Evolutionary conservation across 2,329 filamentous ascomycete genomes (phyloP).

Genomic region (Aureobasidium subglaciale): DNA sequence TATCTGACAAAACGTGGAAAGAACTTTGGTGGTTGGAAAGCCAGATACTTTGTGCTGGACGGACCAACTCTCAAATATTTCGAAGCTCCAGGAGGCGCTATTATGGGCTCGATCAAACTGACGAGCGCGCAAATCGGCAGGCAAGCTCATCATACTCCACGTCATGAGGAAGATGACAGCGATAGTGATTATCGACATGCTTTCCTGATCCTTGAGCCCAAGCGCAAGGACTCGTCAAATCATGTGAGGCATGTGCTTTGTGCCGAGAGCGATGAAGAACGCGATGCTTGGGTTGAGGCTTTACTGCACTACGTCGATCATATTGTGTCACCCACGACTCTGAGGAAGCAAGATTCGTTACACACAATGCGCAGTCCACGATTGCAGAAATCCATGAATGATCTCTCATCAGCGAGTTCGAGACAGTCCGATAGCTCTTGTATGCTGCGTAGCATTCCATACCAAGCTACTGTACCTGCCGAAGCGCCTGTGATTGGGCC

Average conservation of each 20-base stretch:
- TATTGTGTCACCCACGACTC: slow-evolving; percentile 25
- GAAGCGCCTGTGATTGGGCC: slow-evolving; percentile 49
- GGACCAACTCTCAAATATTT: slow-evolving; percentile 77
- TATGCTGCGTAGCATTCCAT: slow-evolving; percentile 38
- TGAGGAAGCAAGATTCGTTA: slow-evolving; percentile 24
- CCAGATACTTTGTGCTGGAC: slow-evolving; percentile 63
- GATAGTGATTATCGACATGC: slow-evolving; percentile 96
- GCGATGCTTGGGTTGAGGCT: slow-evolving; percentile 89
- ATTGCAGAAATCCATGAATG: slow-evolving; percentile 32
- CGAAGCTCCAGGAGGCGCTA: slow-evolving; percentile 80
- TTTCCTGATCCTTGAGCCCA: slow-evolving; percentile 89
- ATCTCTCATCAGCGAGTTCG: slow-evolving; percentile 23
- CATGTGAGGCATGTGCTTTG: slow-evolving; percentile 90
- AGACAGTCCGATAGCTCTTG: slow-evolving; percentile 19
- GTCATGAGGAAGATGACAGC: slow-evolving; percentile 59
- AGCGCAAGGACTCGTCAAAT: slow-evolving; percentile 86
- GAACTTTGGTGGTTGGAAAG: slow-evolving; percentile 99
- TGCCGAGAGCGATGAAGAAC: slow-evolving; percentile 86
- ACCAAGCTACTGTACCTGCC: slow-evolving; percentile 50
- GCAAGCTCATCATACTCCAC: slow-evolving; percentile 61
- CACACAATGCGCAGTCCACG: slow-evolving; percentile 44
- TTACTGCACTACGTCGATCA: slow-evolving; percentile 84
- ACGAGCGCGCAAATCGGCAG: slow-evolving; percentile 88
- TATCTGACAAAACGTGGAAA: slow-evolving; percentile 96
- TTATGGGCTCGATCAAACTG: slow-evolving; percentile 89